Conservation (phyloP, 495 filamentous ascomycete species). For the Aspergillus ostianus region DNA sequence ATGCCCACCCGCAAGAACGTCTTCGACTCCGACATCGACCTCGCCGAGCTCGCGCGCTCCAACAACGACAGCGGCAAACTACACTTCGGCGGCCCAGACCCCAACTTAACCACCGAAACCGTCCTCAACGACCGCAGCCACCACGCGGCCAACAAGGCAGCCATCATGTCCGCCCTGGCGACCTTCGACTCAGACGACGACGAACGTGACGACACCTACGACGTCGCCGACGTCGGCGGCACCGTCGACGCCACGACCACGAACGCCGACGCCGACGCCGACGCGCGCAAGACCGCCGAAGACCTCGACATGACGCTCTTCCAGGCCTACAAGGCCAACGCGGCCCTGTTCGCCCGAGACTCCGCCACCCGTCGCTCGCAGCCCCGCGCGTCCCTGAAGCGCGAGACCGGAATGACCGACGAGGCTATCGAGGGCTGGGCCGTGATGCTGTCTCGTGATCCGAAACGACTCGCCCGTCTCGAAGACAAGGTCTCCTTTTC, state of each 20-base stretch:
- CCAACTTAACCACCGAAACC: conserved; percentile 60
- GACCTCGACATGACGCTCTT: conserved; percentile 58
- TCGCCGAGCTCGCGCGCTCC: conserved; percentile 64
- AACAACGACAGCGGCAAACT: conserved; percentile 47
- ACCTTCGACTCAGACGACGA: conserved; percentile 94
- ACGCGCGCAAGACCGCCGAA: conserved; percentile 27
- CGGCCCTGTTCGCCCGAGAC: conserved; percentile 67
- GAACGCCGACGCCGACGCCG: conserved; percentile 37
- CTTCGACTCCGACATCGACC: conserved; percentile 72
- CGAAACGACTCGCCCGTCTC: conserved; percentile 60
- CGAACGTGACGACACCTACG: conserved; percentile 97
- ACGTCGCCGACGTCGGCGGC: conserved; percentile 85
- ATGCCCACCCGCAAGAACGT: conserved; percentile 57
- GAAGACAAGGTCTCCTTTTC: conserved; percentile 62
- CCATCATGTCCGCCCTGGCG: conserved; percentile 86
- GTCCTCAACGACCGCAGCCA: conserved; percentile 52
- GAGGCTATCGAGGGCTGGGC: conserved; percentile 95
- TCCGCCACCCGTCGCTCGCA: conserved; percentile 62
- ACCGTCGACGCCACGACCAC: conserved; percentile 63
- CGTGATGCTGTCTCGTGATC: conserved; percentile 74
- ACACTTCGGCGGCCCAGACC: conserved; percentile 72
- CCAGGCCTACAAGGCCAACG: conserved; percentile 59
- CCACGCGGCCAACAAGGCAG: conserved; percentile 69
- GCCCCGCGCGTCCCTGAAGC: conserved; percentile 60
- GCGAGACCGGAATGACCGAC: conserved; percentile 84